Base-by-base conservation (phyloP, 1,284 basidiomycete species). In the Irpex lacteus region DNA sequence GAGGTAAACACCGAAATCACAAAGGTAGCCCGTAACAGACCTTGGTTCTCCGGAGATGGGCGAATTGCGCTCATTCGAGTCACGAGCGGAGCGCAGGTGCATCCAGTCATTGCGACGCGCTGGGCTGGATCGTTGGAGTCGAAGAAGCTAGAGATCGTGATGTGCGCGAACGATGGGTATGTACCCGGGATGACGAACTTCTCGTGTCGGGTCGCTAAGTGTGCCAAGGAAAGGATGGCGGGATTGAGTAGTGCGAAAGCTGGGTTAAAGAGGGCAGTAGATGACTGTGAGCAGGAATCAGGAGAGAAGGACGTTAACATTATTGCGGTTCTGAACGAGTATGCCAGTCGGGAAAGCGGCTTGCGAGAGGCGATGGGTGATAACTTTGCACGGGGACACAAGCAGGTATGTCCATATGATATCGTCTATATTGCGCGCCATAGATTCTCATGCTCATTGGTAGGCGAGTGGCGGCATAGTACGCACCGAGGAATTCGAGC, bases 401-500 rank as follows among this genome's bases (percentile, higher is more conserved):
- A 71, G 61, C 64, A 71, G 64, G 69, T 69, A 53, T 52, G 18
- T 15, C 50, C 2, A 53, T 56, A 56, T 3, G 2, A n/a, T 36
- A 15, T 56, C 26, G 63, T 58, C 5, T n/a, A 32, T 34, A 32
- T 54, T 36, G 9, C 11, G 63, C 15, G 9, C 32, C 37, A 13
- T 15, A 19, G 19, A 32, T 32, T 6, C 11, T 50, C 11, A 9
- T 13, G 26, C 6, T 49, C 13, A 18, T 52, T 15, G 15, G 54
- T 67, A 75, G 69, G 74, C 75, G 9, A 75, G 73, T 58, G 75
- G 75, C 0, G 75, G 75, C 0, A 74, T 75, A 57, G 74, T 76
- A 5, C 61, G 59, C 11, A 71, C 68, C 8, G 70, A 69, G 50
- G 63, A 71, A 5, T 75, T 75, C 38, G 71, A 75, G 61, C 50